Evolutionary conservation across 495 filamentous ascomycete genomes (phyloP), one percentile per base, ranked within the genome.

Genomic region (Peziza echinospora): DNA sequence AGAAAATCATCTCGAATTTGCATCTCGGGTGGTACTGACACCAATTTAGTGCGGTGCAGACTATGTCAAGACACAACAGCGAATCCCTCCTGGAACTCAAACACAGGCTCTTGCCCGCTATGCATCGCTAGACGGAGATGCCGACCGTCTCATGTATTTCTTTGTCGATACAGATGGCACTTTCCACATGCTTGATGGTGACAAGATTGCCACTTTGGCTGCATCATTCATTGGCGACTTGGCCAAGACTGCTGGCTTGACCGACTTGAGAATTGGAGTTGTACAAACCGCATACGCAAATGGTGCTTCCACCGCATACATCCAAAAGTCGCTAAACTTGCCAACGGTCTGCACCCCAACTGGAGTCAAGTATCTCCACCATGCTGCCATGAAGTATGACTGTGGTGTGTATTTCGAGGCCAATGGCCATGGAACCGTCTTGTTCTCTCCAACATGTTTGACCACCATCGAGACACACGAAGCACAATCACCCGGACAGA

Each of bases 211-310:
- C 19, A 93, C 84, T 2, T 76, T 97, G 28, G 82, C 85, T 9
- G 89, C 91, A 40, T 79, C 77, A 13, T 97, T 93, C 69, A 87
- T 97, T 49, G 82, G 80, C 24, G 84, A 93, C 48, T 80, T 94
- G 19, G 77, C 80, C 26, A 73, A 76, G 24, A 75, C 71, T 43
- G 79, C 86, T 43, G 85, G 84, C 5, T 70, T 97, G 22, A 67
- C 74, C 16, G 75, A 83, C 41, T 67, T 96, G 45, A 83, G 77
- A 56, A 84, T 94, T 49, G 87, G 86, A 50, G 82, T 97, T 34
- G 77, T 97, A 5, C 91, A 97, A 63, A 96, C 89, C 5, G 89
- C 89, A 17, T 97, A 97, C 61, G 91, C 89, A 61, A 97, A 97
- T 61, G 89, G 91, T 26, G 75, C 85, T n/a, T 83, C 78, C 60